Conservation (phyloP, 768 basidiomycete genomes). For the Agrocybe chaxingu region DNA sequence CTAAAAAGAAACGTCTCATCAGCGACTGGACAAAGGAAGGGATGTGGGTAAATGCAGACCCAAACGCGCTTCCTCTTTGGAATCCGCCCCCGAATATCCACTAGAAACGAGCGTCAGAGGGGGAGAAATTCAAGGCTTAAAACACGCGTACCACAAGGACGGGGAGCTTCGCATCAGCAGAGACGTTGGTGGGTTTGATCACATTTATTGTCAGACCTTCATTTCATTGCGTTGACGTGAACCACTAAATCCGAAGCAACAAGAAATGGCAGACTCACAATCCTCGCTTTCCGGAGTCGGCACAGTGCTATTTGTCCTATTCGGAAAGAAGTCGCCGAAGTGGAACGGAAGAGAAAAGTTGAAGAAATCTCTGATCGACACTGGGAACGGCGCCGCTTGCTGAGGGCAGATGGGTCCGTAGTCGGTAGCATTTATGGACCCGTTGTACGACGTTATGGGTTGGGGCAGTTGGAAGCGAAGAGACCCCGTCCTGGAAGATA, state of each 20-base stretch:
- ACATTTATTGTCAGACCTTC: conserved; percentile 46
- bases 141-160: conserved; percentile 41
- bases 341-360: not conserved
- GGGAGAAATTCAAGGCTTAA: not conserved
- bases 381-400: conserved; percentile 8
- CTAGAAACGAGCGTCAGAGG: conserved; percentile 15
- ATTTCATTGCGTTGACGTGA: not conserved
- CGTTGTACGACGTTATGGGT: conserved; percentile 33
- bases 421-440: conserved; percentile 30
- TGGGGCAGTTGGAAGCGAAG: conserved; percentile 43
- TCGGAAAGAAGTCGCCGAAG: not conserved
- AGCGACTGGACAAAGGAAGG: not conserved
- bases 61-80: conserved; percentile 21
- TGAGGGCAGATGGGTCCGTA: conserved; percentile 47
- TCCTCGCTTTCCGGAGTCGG: conserved; percentile 8
- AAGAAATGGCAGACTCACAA: conserved; percentile 12
- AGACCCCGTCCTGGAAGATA: conserved; percentile 27
- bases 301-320: not conserved
- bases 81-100: conserved; percentile 42
- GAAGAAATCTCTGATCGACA: conserved; percentile 4
- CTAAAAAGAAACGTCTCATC: conserved; percentile 15
- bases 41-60: conserved; percentile 3
- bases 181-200: conserved; percentile 34
- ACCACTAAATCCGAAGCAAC: not conserved
- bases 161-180: conserved; percentile 37